phyloP scores from a whole-genome alignment of 176 grass and related monocot species.

The Zoysia pacifica region DNA sequence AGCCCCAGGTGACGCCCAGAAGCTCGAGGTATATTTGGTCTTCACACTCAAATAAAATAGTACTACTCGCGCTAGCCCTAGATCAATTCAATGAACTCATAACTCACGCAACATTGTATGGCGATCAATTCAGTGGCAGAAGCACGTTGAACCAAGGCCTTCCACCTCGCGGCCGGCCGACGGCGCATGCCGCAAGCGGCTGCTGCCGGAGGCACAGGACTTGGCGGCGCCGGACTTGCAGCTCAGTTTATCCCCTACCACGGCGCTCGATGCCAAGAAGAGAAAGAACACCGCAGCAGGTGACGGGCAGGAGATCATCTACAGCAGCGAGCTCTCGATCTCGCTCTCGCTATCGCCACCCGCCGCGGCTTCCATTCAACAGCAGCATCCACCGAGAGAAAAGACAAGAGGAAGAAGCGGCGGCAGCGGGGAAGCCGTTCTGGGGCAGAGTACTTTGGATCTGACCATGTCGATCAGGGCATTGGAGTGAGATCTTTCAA shows the following conservation, averaged over 20 bases:
- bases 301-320: slow-evolving; percentile 36
- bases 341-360: slow-evolving; percentile 68
- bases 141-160: not conserved
- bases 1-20: slow-evolving; percentile 37
- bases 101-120: slow-evolving; percentile 12
- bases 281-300: slow-evolving; percentile 30
- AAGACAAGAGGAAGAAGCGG: slow-evolving; percentile 49
- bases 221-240: slow-evolving; percentile 46
- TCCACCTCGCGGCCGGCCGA: not conserved
- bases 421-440: slow-evolving; percentile 47
- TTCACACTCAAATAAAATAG: not conserved
- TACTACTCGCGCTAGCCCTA: not conserved
- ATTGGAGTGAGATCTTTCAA: slow-evolving; percentile 99
- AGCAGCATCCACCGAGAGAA: slow-evolving; percentile 39
- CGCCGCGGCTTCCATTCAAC: slow-evolving; percentile 32
- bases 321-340: slow-evolving; percentile 49
- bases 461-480: slow-evolving; percentile 99
- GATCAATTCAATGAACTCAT: not conserved
- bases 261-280: slow-evolving; percentile 14
- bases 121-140: slow-evolving; percentile 12
- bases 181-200: slow-evolving; percentile 39
- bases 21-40: slow-evolving; percentile 35
- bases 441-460: slow-evolving; percentile 99
- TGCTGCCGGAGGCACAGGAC: slow-evolving; percentile 24
- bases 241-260: slow-evolving; percentile 59